Evolutionary conservation across 352 stramenopile genomes (phyloP).

Genomic region (Globisporangium lucens): DNA sequence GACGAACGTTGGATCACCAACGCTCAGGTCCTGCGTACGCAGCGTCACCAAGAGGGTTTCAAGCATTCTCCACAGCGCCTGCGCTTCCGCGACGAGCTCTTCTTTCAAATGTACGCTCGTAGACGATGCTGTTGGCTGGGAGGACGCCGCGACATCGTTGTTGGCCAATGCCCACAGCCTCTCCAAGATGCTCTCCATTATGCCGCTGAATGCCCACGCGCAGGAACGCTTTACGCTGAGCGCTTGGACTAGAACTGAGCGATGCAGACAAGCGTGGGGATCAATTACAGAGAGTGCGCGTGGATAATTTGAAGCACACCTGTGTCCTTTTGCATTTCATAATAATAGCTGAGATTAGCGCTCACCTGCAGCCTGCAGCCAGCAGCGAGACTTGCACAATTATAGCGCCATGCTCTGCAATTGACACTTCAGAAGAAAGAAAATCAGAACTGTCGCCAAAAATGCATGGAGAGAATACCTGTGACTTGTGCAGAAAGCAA

Average conservation of each 20-base stretch:
- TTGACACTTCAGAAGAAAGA: background rate
- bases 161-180: slow-evolving; percentile 36
- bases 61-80: slow-evolving; percentile 53
- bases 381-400: background rate
- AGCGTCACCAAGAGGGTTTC: slow-evolving; percentile 42
- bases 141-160: slow-evolving; percentile 19
- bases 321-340: background rate
- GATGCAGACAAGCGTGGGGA: background rate
- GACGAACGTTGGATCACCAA: slow-evolving; percentile 36
- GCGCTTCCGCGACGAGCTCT: slow-evolving; percentile 33
- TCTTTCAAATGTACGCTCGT: slow-evolving; percentile 11
- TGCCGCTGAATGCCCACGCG: background rate
- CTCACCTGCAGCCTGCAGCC: background rate
- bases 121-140: background rate
- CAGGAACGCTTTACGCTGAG: background rate
- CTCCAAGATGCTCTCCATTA: slow-evolving; percentile 46
- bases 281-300: background rate
- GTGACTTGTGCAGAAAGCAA: background rate
- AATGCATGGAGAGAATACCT: background rate
- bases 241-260: background rate
- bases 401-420: background rate
- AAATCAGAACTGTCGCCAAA: background rate
- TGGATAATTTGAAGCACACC: background rate
- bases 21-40: slow-evolving; percentile 28
- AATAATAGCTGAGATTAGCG: background rate